These are phyloP conservation scores for Ceriops decandra DNA, from an alignment of 345 rosid genomes.

Conservation along the genomic window DNA sequence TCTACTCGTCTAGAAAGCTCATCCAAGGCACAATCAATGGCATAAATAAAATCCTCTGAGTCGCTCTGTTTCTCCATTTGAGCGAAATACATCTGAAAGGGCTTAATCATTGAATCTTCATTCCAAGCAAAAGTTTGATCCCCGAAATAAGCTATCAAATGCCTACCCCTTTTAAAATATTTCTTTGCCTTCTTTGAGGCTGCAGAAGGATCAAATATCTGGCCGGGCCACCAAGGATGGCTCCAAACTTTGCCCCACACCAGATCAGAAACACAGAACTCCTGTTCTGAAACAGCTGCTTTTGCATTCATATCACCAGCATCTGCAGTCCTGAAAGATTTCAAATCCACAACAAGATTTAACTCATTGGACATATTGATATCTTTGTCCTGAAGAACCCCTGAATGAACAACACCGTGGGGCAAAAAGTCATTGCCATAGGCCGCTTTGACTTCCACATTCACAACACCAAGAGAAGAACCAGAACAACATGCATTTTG, in stretches of 20 bases:
- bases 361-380: constrained; percentile 7
- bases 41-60: constrained; percentile 41
- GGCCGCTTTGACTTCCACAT: constrained; percentile 7
- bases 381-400: constrained; percentile 6
- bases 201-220: constrained; percentile 51
- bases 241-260: constrained; percentile 91
- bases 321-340: constrained; percentile 5
- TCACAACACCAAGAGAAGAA: not conserved
- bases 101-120: constrained; percentile 55
- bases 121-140: constrained; percentile 77
- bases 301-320: constrained; percentile 5
- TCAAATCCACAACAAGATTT: constrained; percentile 24
- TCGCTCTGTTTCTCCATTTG: constrained; percentile 61
- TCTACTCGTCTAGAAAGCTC: constrained; percentile 73
- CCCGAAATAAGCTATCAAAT: constrained; percentile 64
- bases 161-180: constrained; percentile 49
- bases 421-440: not conserved
- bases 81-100: constrained; percentile 50
- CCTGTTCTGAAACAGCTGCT: constrained; percentile 9
- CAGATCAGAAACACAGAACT: constrained; percentile 47
- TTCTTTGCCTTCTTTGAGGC: constrained; percentile 57
- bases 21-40: constrained; percentile 63
- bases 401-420: constrained; percentile 1
- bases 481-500: constrained; percentile 7
- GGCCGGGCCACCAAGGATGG: constrained; percentile 98